Evolutionary conservation across 768 basidiomycete genomes (phyloP), one percentile per base, ranked within the genome.

Genomic region (Amyloporia xantha): DNA sequence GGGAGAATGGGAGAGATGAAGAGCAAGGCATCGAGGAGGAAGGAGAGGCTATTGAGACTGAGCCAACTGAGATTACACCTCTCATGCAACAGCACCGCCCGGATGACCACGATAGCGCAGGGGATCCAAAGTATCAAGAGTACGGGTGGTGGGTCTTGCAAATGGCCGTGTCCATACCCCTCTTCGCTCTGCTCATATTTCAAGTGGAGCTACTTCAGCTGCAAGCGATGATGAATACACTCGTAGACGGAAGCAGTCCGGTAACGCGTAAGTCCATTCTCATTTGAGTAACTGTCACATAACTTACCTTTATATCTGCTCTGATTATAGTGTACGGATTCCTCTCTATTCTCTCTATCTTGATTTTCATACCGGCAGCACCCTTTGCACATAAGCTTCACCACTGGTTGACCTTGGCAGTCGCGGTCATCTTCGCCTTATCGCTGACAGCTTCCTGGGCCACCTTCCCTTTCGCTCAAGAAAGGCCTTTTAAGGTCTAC

Each of bases 401-500:
- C 44, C 66, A 62, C 24, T 60, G 49, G 48, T 56, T 78, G 24
- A 69, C 68, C 5, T 10, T 65, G 15, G 28, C 67, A 28, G 58
- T 72, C 7, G 47, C 78, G 20, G 28, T 70, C 7, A 36, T 77
- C 5, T 74, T 82, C 53, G 41, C 75, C 10, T 33, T 71, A 7
- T 67, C 72, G 12, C 38, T 63, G 5, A 48, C 50, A 3, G 30
- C 59, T 4, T 44, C 51, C 5, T 62, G 60, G 51, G 75, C 74
- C 0, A 45, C 66, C 11, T 80, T 72, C 56, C 87, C 87, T 0
- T 90, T 91, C 68, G 75, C 76, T 13, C 64, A 70, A 35, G 62
- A 74, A 19, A 62, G 75, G 4, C 86, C 86, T 0, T 66, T 89
- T 58, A 88, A 86, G 54, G 65, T 88, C 1, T 86, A 72, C 64